Conservation (phyloP, 75 land plant genomes). For the Picea sitchensis region DNA sequence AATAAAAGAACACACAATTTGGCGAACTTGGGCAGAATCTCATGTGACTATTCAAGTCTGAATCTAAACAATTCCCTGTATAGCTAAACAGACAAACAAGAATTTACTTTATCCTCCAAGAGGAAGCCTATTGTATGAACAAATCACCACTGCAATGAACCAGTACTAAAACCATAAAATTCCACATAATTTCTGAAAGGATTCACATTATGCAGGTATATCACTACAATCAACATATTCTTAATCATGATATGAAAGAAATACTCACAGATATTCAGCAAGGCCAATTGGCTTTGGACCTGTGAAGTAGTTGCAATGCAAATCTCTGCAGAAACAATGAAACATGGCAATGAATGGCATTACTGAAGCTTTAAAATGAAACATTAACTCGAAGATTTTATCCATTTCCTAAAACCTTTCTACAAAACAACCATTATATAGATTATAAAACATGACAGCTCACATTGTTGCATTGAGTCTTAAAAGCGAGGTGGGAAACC, state of each 20-base stretch:
- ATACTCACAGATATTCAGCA: background rate
- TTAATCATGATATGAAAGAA: background rate
- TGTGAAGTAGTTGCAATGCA: constrained; percentile 9
- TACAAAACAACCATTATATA: background rate
- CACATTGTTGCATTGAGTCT: constrained; percentile 7
- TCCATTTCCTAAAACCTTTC: background rate
- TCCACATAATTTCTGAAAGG: background rate
- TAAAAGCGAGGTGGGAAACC: constrained; percentile 4
- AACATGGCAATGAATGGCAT: constrained; percentile 2
- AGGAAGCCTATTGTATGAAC: background rate
- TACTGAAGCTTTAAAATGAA: background rate
- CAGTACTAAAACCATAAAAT: background rate
- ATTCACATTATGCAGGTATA: background rate
- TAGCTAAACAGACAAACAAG: constrained; percentile 1
- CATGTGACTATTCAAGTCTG: constrained; percentile 11
- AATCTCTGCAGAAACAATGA: constrained; percentile 1
- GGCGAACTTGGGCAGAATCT: background rate
- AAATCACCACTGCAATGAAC: background rate
- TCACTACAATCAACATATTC: background rate
- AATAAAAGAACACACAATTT: constrained; percentile 11
- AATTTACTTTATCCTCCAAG: background rate
- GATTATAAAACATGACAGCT: background rate
- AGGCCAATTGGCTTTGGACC: background rate
- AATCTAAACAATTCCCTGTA: constrained; percentile 12
- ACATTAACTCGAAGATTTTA: background rate